Percentiles rank a stretch among this genome's conserved stretches.
These are phyloP conservation scores for Fusarium fracticaudum DNA, from an alignment of 2,329 filamentous ascomycete genomes.

Conservation along the genomic window DNA sequence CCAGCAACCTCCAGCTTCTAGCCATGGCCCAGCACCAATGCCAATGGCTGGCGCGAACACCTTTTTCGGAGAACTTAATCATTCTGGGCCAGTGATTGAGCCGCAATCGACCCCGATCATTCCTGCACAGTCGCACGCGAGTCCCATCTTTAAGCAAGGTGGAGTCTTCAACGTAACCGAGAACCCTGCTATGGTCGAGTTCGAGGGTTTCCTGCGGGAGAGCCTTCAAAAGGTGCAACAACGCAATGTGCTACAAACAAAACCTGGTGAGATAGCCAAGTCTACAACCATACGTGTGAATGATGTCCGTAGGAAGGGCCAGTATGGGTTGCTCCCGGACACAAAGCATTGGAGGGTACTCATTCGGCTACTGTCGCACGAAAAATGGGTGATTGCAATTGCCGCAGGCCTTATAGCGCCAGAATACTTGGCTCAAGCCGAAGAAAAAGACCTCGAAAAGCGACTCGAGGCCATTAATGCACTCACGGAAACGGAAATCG, in stretches of 20 bases:
- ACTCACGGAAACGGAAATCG: conserved; percentile 42
- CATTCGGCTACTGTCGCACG: conserved; percentile 35
- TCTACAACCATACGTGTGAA: conserved; percentile 42
- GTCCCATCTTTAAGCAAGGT: conserved; percentile 13
- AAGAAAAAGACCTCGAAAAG: conserved; percentile 39
- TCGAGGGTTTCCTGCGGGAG: conserved; percentile 32
- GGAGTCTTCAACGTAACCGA: conserved; percentile 39
- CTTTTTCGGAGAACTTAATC: conserved; percentile 45
- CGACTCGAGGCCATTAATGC: conserved; percentile 41
- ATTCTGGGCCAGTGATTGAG: not conserved
- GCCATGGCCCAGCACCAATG: conserved; percentile 37
- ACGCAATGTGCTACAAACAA: not conserved
- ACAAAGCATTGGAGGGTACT: conserved; percentile 50
- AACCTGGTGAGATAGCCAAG: conserved; percentile 13
- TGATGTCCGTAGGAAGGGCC: conserved; percentile 34
- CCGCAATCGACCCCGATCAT: not conserved
- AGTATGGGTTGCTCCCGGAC: conserved; percentile 46
- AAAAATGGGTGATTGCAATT: conserved; percentile 47
- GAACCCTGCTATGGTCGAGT: conserved; percentile 39
- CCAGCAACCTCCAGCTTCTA: conserved; percentile 1
- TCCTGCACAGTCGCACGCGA: not conserved
- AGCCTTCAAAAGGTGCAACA: conserved; percentile 23
- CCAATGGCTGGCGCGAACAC: conserved; percentile 51
- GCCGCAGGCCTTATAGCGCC: conserved; percentile 41
- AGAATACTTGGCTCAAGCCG: conserved; percentile 42